Conservation (phyloP, 345 rosid genomes). For the Brassica cretica region DNA sequence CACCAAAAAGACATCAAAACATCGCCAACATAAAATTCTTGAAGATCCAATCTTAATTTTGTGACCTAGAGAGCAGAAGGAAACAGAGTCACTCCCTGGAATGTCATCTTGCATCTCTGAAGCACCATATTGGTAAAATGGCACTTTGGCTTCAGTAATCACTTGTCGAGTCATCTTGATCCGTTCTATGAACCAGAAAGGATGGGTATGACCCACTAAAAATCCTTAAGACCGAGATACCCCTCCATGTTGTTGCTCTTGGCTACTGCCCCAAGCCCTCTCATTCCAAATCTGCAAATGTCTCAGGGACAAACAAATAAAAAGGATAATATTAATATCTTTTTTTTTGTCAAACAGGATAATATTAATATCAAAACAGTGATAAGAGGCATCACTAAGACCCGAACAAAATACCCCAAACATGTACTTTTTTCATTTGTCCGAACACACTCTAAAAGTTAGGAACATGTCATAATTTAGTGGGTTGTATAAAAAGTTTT, state of each 20-base stretch:
- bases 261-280: slow-evolving; percentile 51
- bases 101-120: slow-evolving; percentile 74
- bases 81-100: slow-evolving; percentile 87
- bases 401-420: not conserved
- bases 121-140: slow-evolving; percentile 43
- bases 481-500: too few relatives aligned
- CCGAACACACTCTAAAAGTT: too few relatives aligned
- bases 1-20: not conserved
- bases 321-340: too few relatives aligned
- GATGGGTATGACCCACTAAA: not conserved
- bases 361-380: not conserved
- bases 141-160: too few relatives aligned
- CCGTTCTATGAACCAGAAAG: not conserved
- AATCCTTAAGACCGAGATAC: slow-evolving; percentile 31
- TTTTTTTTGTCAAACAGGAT: too few relatives aligned
- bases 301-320: too few relatives aligned
- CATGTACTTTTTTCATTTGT: too few relatives aligned
- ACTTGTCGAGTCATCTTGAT: too few relatives aligned
- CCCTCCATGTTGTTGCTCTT: slow-evolving; percentile 26
- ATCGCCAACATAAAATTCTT: not conserved
- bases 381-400: not conserved
- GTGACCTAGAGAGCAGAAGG: slow-evolving; percentile 88
- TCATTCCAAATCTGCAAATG: slow-evolving; percentile 85
- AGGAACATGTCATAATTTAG: too few relatives aligned
- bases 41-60: not conserved